A percentile compares a stretch with the other conserved stretches of the same genome.
Conservation (phyloP, 768 basidiomycete genomes). For the Serendipita sp. region DNA sequence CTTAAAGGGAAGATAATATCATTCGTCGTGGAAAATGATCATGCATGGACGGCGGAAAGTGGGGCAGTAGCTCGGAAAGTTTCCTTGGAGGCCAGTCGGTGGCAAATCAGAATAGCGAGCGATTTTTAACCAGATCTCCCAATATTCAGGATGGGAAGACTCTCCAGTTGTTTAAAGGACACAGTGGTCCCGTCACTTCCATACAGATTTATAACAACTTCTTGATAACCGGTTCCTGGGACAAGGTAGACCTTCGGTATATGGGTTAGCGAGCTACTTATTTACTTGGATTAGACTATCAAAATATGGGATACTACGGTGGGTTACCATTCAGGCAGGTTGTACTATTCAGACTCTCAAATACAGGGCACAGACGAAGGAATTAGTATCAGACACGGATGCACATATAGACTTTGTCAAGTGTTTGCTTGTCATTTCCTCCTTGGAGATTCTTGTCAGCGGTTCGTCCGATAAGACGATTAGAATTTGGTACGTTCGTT, state of each 20-base stretch:
- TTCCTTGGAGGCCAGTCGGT: constrained; percentile 50
- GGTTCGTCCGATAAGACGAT: constrained; percentile 82
- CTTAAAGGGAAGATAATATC: constrained; percentile 60
- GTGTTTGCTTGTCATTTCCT: constrained; percentile 53
- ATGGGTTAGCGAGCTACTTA: neutral
- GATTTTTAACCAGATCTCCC: constrained; percentile 4
- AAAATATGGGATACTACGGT: constrained; percentile 75
- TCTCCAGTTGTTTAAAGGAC: constrained; percentile 59
- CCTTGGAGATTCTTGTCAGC: constrained; percentile 54
- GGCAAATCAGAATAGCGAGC: neutral
- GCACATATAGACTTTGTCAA: constrained; percentile 91
- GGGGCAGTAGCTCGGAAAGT: constrained; percentile 57
- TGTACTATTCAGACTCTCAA: neutral
- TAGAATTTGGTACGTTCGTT: constrained; percentile 58
- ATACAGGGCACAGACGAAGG: constrained; percentile 39
- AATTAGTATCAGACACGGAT: constrained; percentile 48
- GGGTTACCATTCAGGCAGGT: constrained; percentile 1
- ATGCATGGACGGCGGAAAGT: constrained; percentile 82
- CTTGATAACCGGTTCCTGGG: constrained; percentile 89
- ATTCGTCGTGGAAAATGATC: constrained; percentile 43
- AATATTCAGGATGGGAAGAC: constrained; percentile 59
- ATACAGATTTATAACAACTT: constrained; percentile 52
- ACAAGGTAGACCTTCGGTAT: constrained; percentile 34
- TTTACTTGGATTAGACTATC: constrained; percentile 42
- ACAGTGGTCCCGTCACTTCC: constrained; percentile 77